These are phyloP conservation scores for Boletus insuetus DNA, from an alignment of 768 basidiomycete species.

Conservation along the genomic window DNA sequence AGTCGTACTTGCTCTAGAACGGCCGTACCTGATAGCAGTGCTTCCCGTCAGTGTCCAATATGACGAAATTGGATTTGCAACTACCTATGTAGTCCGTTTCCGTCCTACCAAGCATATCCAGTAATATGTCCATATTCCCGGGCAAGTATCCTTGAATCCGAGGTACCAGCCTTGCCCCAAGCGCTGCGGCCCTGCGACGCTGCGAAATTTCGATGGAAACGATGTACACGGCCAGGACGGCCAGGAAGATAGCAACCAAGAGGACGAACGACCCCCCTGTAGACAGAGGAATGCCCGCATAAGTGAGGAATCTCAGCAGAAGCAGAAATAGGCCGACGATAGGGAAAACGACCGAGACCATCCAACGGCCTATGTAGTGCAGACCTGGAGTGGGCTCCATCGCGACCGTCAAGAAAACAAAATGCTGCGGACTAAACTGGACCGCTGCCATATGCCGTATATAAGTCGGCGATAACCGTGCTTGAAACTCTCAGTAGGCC, in stretches of 20 bases:
- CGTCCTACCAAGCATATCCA: conserved; percentile 12
- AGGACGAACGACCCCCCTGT: conserved; percentile 1
- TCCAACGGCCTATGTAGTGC: conserved; percentile 15
- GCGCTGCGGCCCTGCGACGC: conserved; percentile 16
- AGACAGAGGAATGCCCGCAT: conserved; percentile 12
- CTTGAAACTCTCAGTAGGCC: too few species aligned
- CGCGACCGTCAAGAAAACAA: neutral
- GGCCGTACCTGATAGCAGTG: conserved; percentile 18
- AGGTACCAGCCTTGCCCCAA: conserved; percentile 32
- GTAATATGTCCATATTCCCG: conserved; percentile 36
- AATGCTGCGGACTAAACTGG: neutral
- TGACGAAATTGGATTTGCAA: neutral
- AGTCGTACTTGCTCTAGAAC: conserved; percentile 22
- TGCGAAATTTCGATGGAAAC: conserved; percentile 7
- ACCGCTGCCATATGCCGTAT: too few species aligned
- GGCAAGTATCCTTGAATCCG: conserved; percentile 29
- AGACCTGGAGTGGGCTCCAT: conserved; percentile 27
- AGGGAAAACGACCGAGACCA: conserved; percentile 13
- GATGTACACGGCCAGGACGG: neutral
- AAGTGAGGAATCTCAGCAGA: conserved; percentile 4
- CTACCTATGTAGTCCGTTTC: conserved; percentile 38
- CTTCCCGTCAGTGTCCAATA: neutral
- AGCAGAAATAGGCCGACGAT: conserved; percentile 14
- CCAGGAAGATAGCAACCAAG: conserved; percentile 1
- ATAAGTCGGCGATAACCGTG: too few species aligned